Conservation (phyloP, 768 basidiomycete genomes). For the Mycena galopus region DNA sequence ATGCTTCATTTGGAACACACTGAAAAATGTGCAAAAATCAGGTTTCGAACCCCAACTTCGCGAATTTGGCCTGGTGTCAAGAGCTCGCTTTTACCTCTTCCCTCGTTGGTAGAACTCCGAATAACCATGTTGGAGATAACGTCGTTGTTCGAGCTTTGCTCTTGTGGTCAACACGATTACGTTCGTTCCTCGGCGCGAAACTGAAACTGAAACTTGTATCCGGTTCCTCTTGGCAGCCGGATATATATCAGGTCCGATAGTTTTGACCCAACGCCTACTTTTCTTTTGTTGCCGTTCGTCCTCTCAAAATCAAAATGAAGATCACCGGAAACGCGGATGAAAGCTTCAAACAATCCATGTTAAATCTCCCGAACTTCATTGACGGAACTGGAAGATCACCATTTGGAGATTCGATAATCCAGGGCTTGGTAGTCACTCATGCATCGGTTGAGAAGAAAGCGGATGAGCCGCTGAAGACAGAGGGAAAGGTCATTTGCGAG, state of each 20-base stretch:
- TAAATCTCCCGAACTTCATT: neutral
- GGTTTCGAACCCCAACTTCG: no score
- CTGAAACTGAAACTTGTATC: slow-evolving; percentile 3
- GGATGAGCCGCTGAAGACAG: slow-evolving; percentile 1
- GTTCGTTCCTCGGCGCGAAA: no score
- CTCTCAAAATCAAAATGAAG: slow-evolving; percentile 7
- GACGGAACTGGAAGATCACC: neutral
- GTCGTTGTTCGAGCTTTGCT: no score
- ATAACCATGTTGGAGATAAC: no score
- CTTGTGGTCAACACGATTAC: no score
- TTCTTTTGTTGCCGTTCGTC: neutral
- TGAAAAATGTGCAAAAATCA: no score
- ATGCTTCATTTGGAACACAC: no score
- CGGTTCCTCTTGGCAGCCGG: neutral
- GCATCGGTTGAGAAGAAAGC: neutral
- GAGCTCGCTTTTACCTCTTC: no score
- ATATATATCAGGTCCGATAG: neutral
- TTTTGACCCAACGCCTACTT: neutral
- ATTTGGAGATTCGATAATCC: neutral
- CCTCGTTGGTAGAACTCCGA: no score
- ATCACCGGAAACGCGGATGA: slow-evolving; percentile 1
- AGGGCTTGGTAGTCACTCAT: neutral
- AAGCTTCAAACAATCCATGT: neutral
- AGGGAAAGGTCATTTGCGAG: slow-evolving; percentile 1
- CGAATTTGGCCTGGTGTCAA: no score